Percentiles rank a stretch among this genome's conserved stretches.
Evolutionary conservation across 2,329 filamentous ascomycete species (phyloP).

Genomic region (Fusarium sp.): DNA sequence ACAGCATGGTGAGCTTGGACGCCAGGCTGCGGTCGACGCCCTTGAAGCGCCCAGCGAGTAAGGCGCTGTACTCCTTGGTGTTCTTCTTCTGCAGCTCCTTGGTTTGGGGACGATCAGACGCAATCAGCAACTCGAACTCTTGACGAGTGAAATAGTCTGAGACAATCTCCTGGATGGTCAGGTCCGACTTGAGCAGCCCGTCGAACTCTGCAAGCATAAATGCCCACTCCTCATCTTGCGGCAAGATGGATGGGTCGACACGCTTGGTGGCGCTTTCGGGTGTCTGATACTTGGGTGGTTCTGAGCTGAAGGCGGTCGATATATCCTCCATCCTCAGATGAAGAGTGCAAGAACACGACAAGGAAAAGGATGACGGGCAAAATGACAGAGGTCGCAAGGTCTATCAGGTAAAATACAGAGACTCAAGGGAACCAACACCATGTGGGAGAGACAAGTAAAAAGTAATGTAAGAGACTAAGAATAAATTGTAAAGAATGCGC

Average conservation of each 20-base stretch:
- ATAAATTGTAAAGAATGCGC: conserved; percentile 23
- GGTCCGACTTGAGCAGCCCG: conserved; percentile 41
- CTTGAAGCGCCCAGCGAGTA: conserved; percentile 53
- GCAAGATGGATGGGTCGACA: conserved; percentile 43
- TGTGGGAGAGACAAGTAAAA: not conserved
- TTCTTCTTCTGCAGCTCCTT: conserved; percentile 53
- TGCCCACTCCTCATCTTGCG: conserved; percentile 44
- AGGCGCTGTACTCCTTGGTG: conserved; percentile 47
- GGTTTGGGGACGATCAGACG: conserved; percentile 48
- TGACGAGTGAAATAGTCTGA: conserved; percentile 53
- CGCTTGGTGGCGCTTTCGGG: conserved; percentile 20
- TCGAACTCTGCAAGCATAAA: conserved; percentile 52
- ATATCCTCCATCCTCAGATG: not conserved
- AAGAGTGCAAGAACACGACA: not conserved
- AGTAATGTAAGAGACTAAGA: not conserved
- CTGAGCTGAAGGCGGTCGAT: not conserved
- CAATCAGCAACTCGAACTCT: conserved; percentile 53
- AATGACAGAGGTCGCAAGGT: not conserved
- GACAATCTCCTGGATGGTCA: conserved; percentile 53
- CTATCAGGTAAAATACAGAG: conserved; percentile 16
- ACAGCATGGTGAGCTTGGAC: conserved; percentile 63
- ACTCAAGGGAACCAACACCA: not conserved
- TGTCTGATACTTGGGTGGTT: conserved; percentile 1
- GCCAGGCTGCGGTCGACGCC: conserved; percentile 49
- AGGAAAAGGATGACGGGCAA: not conserved